Evolutionary conservation across 805 yeast genomes (phyloP).

Genomic region (Metschnikowia proteae): DNA sequence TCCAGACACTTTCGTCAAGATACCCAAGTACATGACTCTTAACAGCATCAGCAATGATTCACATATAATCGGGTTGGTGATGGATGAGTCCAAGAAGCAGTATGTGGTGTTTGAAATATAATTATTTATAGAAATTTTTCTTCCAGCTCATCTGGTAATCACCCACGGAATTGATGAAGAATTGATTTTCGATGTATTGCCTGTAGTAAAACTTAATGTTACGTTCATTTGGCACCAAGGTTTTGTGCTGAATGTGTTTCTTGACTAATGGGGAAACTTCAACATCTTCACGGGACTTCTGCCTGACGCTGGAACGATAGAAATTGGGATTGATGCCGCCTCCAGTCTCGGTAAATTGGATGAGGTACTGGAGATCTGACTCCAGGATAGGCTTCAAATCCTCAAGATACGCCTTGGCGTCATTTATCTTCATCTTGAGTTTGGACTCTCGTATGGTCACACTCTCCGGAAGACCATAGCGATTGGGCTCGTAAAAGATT

Average conservation of each 20-base stretch:
- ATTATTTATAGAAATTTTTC: constrained; percentile 28
- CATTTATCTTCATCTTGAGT: constrained; percentile 23
- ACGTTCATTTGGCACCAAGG: constrained; percentile 28
- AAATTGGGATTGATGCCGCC: constrained; percentile 22
- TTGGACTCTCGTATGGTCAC: constrained; percentile 24
- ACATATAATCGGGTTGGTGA: constrained; percentile 31
- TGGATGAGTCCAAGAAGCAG: constrained; percentile 38
- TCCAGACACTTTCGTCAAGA: constrained; percentile 8
- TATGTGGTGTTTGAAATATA: constrained; percentile 37
- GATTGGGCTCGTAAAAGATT: constrained; percentile 28
- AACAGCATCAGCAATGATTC: constrained; percentile 22
- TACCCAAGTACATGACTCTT: constrained; percentile 32
- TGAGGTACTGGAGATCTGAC: constrained; percentile 17
- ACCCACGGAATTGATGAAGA: constrained; percentile 20
- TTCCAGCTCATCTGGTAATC: constrained; percentile 23
- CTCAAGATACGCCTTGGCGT: constrained; percentile 21
- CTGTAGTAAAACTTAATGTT: constrained; percentile 27
- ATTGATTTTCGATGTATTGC: constrained; percentile 30
- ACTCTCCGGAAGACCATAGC: constrained; percentile 31
- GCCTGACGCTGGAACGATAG: constrained; percentile 26
- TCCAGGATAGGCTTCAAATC: constrained; percentile 22
- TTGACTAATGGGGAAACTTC: constrained; percentile 18
- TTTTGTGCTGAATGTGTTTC: constrained; percentile 22
- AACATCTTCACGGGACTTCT: constrained; percentile 16
- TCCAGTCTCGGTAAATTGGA: constrained; percentile 15